phyloP scores from a whole-genome alignment of 2,329 filamentous ascomycete species.

The Aspergillus spinulosporus region DNA sequence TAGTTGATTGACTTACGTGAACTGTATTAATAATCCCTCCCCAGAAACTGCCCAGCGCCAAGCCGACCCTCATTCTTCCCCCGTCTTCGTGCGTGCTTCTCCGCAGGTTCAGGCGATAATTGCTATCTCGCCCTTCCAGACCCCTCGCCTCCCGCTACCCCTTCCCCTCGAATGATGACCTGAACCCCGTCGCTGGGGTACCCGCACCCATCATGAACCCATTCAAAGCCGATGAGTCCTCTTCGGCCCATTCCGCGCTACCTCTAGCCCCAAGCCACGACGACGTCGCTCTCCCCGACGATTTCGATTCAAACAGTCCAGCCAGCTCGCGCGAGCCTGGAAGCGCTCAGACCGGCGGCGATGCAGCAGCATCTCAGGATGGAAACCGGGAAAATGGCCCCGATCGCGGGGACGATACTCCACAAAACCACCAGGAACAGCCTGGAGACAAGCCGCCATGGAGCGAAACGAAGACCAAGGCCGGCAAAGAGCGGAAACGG shows the following conservation, averaged over 20 bases:
- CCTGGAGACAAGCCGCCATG: conserved; percentile 64
- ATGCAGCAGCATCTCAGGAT: conserved; percentile 25
- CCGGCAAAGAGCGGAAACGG: conserved; percentile 92
- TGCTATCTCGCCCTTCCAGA: conserved; percentile 1
- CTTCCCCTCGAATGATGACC: conserved; percentile 35
- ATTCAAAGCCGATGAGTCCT: conserved; percentile 36
- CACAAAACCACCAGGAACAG: conserved; percentile 37
- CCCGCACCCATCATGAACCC: conserved; percentile 42
- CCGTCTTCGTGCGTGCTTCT: background rate
- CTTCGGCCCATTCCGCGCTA: conserved; percentile 29
- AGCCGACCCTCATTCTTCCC: background rate
- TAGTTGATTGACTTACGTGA: too few species aligned
- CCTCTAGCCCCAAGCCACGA: conserved; percentile 29
- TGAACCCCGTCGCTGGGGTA: conserved; percentile 34
- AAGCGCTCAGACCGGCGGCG: conserved; percentile 27
- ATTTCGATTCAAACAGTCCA: conserved; percentile 38
- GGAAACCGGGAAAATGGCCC: conserved; percentile 21
- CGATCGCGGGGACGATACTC: conserved; percentile 16
- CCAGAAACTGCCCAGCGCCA: background rate
- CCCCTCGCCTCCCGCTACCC: conserved; percentile 2
- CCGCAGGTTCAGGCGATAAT: background rate
- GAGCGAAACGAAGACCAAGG: conserved; percentile 85
- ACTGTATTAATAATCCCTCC: background rate
- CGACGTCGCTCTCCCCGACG: conserved; percentile 30
- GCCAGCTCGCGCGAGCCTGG: conserved; percentile 39